phyloP scores from a whole-genome alignment of 345 rosid genomes.

The Brassica incana region DNA sequence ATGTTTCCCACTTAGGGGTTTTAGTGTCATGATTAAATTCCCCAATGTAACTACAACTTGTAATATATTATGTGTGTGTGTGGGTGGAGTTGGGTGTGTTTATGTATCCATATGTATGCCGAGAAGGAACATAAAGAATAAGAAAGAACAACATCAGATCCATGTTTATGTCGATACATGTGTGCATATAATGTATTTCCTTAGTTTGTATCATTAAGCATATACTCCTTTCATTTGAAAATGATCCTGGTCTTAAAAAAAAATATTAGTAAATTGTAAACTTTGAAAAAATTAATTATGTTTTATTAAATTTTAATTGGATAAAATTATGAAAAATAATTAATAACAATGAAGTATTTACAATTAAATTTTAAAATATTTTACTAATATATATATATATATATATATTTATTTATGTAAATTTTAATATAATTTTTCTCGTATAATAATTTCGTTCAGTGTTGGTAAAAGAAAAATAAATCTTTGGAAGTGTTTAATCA shows the following conservation, averaged over 20 bases:
- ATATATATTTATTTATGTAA: too few species aligned
- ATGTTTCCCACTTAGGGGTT: constrained; percentile 39
- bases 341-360: neutral
- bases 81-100: constrained; percentile 19
- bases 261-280: neutral
- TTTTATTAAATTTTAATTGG: too few species aligned
- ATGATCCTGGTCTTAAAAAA: neutral
- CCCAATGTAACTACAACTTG: constrained; percentile 38
- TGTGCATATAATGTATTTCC: neutral
- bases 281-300: neutral
- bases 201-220: constrained; percentile 1
- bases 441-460: neutral
- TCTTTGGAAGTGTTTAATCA: neutral
- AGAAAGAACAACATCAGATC: neutral
- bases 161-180: neutral
- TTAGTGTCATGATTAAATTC: constrained; percentile 31
- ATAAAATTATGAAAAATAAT: neutral
- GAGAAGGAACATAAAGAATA: neutral
- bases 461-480: neutral
- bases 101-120: constrained; percentile 4
- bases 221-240: neutral
- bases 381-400: too few species aligned
- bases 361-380: too few species aligned
- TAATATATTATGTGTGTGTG: constrained; percentile 18
- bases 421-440: too few species aligned